Percentiles rank a stretch among this genome's conserved stretches.
Conservation (phyloP, 176 grass and related monocot genomes). For the Paspalum notatum region DNA sequence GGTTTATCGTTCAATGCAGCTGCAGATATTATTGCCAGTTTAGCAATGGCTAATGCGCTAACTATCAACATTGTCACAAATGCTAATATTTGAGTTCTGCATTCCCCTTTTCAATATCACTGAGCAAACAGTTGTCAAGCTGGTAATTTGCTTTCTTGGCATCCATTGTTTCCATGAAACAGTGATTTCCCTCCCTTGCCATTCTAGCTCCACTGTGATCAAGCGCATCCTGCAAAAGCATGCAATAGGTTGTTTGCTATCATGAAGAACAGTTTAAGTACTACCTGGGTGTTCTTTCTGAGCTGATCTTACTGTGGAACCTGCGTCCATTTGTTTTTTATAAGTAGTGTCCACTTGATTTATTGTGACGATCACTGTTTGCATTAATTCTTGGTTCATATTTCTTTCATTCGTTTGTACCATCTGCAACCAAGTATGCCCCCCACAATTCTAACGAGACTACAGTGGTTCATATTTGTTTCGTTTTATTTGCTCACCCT, state of each 20-base stretch:
- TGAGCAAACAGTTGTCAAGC: neutral
- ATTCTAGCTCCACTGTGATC: slow-evolving; percentile 4
- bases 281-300: neutral
- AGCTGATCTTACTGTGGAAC: neutral
- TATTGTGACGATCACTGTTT: slow-evolving; percentile 9
- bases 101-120: neutral
- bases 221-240: neutral
- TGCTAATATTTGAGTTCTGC: neutral
- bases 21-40: neutral
- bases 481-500: neutral
- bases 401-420: neutral
- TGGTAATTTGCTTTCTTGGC: neutral
- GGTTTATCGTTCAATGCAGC: neutral
- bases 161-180: neutral
- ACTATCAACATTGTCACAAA: neutral
- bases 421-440: neutral
- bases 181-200: neutral
- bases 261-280: neutral
- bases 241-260: neutral
- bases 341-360: neutral
- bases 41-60: neutral
- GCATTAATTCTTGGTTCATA: neutral
- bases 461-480: neutral
- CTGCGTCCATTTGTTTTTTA: neutral
- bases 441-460: neutral